Evolutionary conservation across 306 rosid species (phyloP).

Genomic region (Citrullus colocynthis): DNA sequence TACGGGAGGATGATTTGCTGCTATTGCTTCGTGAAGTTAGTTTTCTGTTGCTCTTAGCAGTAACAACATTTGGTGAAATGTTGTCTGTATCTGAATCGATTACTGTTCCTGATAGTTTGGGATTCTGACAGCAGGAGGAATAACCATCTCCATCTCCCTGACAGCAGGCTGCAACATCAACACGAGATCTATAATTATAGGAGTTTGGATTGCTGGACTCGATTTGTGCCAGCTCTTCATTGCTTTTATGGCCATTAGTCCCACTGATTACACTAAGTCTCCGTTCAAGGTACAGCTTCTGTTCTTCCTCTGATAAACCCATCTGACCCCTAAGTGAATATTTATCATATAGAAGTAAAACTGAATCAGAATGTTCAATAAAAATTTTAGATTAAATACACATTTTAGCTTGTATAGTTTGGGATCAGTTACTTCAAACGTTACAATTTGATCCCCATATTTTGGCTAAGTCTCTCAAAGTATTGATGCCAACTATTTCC

Average conservation of each 20-base stretch:
- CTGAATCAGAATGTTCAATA: neutral
- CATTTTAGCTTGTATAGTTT: neutral
- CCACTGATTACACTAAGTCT: slow-evolving; percentile 38
- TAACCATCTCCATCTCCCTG: slow-evolving; percentile 25
- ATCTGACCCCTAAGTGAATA: slow-evolving; percentile 63
- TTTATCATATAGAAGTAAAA: neutral
- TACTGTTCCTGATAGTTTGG: slow-evolving; percentile 14
- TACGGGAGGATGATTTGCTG: slow-evolving; percentile 40
- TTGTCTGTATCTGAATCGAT: slow-evolving; percentile 24
- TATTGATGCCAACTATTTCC: neutral
- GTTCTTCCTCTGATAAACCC: slow-evolving; percentile 79
- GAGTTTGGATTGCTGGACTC: slow-evolving; percentile 9
- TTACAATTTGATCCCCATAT: neutral
- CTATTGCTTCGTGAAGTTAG: slow-evolving; percentile 28
- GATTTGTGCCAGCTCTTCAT: slow-evolving; percentile 15
- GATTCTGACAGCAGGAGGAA: slow-evolving; percentile 44
- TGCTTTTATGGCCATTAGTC: slow-evolving; percentile 14
- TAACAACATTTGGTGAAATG: slow-evolving; percentile 23
- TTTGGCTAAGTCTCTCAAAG: neutral
- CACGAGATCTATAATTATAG: slow-evolving; percentile 10
- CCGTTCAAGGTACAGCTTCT: slow-evolving; percentile 39
- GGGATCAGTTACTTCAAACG: neutral
- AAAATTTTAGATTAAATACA: neutral
- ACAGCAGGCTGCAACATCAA: slow-evolving; percentile 40
- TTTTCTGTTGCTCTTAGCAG: slow-evolving; percentile 23